Evolutionary conservation across 2,329 filamentous ascomycete genomes (phyloP).

Genomic region (Macroventuria anomochaeta): DNA sequence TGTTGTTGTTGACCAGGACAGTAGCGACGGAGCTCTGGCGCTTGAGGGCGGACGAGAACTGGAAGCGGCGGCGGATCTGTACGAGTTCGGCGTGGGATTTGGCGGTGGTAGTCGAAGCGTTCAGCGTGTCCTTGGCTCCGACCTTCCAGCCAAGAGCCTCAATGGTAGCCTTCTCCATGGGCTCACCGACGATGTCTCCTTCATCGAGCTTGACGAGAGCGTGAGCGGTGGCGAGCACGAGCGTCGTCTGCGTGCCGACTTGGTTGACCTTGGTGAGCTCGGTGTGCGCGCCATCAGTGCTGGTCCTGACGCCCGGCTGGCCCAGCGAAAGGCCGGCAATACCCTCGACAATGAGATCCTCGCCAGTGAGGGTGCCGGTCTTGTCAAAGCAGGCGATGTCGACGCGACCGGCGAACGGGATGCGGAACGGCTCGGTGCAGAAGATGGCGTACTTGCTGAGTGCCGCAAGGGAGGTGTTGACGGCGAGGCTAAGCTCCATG

Average conservation of each 20-base stretch:
- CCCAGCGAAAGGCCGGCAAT: constrained; percentile 87
- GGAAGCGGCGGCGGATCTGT: constrained; percentile 95
- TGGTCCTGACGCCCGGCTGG: constrained; percentile 68
- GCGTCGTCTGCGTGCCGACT: constrained; percentile 79
- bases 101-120: constrained; percentile 66
- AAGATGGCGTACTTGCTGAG: constrained; percentile 96
- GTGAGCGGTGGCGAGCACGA: constrained; percentile 93
- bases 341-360: constrained; percentile 95
- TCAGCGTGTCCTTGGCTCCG: constrained; percentile 85
- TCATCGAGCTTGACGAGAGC: constrained; percentile 96
- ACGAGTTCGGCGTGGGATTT: constrained; percentile 72
- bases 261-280: constrained; percentile 74
- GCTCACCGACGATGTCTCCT: constrained; percentile 95
- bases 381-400: constrained; percentile 99
- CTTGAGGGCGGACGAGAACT: constrained; percentile 96
- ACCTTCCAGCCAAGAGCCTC: constrained; percentile 88
- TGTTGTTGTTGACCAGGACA: constrained; percentile 73
- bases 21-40: constrained; percentile 93
- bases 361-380: constrained; percentile 94
- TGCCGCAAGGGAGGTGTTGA: constrained; percentile 95
- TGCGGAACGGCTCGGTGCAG: constrained; percentile 98
- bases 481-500: constrained; percentile 96
- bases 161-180: constrained; percentile 98
- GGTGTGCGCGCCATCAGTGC: constrained; percentile 82
- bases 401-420: constrained; percentile 92